phyloP scores from a whole-genome alignment of 108 stramenopile genomes.

The Phaeodactylum tricornutum region DNA sequence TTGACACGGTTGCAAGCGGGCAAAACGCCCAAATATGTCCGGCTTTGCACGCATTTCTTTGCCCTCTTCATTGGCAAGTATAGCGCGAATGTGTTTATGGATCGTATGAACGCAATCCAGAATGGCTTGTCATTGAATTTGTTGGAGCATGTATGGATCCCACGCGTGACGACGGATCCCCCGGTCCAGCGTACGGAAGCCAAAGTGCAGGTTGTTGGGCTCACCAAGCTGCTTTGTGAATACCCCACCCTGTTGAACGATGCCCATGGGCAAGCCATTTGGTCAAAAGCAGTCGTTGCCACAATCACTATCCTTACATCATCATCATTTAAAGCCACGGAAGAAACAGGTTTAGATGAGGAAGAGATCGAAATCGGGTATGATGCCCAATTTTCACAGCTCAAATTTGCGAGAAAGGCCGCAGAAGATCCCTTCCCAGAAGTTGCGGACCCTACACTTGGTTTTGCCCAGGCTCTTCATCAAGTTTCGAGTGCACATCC shows the following conservation, averaged over 20 bases:
- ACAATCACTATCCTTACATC: conserved; percentile 43
- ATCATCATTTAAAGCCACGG: conserved; percentile 21
- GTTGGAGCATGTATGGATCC: conserved; percentile 57
- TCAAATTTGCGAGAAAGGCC: conserved; percentile 53
- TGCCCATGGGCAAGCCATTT: conserved; percentile 34
- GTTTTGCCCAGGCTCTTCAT: conserved; percentile 39
- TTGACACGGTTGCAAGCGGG: conserved; percentile 54
- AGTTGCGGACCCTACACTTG: conserved; percentile 38
- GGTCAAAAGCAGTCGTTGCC: conserved; percentile 30
- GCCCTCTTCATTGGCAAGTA: conserved; percentile 64
- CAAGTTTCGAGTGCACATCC: conserved; percentile 34
- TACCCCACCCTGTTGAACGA: conserved; percentile 48
- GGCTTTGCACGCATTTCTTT: conserved; percentile 47
- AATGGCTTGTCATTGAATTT: conserved; percentile 47
- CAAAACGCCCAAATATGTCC: conserved; percentile 38
- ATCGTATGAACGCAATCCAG: conserved; percentile 45
- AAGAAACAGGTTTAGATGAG: conserved; percentile 27
- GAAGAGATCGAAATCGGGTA: conserved; percentile 40
- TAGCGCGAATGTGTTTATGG: conserved; percentile 40
- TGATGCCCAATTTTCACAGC: conserved; percentile 65
- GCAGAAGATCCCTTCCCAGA: conserved; percentile 60
- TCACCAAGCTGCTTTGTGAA: conserved; percentile 59
- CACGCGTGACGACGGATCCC: conserved; percentile 33
- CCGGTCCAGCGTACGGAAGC: conserved; percentile 44
- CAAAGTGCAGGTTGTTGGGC: conserved; percentile 63